Conservation (phyloP, 2,329 filamentous ascomycete species). For the Trichophyton equinum region DNA sequence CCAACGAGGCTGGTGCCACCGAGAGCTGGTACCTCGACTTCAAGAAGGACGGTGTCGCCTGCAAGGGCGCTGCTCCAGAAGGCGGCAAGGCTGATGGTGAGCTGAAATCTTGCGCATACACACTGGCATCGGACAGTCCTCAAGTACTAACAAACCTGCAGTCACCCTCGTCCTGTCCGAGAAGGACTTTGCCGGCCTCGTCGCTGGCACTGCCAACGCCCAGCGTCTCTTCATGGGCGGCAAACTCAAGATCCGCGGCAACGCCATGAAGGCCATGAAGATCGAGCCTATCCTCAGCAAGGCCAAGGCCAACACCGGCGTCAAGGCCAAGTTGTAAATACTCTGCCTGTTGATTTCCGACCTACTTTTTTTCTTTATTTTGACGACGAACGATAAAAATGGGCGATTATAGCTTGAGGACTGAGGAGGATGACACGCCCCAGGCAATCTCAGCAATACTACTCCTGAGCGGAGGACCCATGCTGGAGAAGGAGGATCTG, state of each 20-base stretch:
- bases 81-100: slow-evolving; percentile 73
- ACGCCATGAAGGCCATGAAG: slow-evolving; percentile 97
- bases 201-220: slow-evolving; percentile 79
- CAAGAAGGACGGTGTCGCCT: slow-evolving; percentile 75
- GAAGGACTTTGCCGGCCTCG: slow-evolving; percentile 71
- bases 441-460: background rate
- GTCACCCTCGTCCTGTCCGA: slow-evolving; percentile 81
- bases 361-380: too few relatives aligned
- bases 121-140: background rate
- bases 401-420: background rate
- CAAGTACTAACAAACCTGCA: slow-evolving; percentile 24
- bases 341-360: too few relatives aligned
- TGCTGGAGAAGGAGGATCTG: background rate
- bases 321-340: slow-evolving; percentile 63
- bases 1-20: slow-evolving; percentile 69
- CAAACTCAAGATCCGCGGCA: slow-evolving; percentile 95
- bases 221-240: slow-evolving; percentile 96
- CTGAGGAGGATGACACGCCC: background rate
- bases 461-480: background rate
- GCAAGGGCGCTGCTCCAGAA: slow-evolving; percentile 53
- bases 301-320: slow-evolving; percentile 47
- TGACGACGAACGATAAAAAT: background rate
- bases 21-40: slow-evolving; percentile 92
- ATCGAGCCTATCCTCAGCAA: slow-evolving; percentile 86
- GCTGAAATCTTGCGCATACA: background rate